Evolutionary conservation across 768 basidiomycete genomes (phyloP).

Genomic region (Ramaria sp.): DNA sequence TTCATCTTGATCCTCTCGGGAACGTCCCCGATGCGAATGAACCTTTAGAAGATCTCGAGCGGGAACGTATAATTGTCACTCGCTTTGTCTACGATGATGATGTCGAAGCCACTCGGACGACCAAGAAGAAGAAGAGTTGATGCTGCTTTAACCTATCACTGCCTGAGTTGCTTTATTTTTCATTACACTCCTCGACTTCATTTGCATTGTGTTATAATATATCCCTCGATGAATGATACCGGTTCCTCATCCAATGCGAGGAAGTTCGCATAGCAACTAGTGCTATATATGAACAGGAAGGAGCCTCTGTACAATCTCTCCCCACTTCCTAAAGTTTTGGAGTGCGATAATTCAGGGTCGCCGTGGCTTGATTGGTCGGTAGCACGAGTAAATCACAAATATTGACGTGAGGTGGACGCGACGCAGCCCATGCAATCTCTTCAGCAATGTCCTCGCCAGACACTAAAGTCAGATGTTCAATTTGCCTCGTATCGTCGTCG

Average conservation of each 20-base stretch:
- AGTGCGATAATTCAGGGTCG: conserved; percentile 2
- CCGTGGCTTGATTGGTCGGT: conserved; percentile 73
- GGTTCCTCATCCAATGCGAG: background rate
- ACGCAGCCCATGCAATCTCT: conserved; percentile 95
- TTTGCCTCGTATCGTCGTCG: background rate
- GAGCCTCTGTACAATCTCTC: background rate
- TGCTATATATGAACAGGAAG: background rate
- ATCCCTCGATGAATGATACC: background rate
- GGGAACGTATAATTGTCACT: conserved; percentile 62
- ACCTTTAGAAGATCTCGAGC: conserved; percentile 44
- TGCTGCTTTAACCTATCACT: background rate
- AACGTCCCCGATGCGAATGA: conserved; percentile 51
- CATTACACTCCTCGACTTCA: background rate
- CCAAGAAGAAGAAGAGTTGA: conserved; percentile 19
- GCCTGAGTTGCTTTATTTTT: background rate
- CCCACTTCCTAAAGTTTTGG: background rate
- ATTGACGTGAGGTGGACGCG: conserved; percentile 86
- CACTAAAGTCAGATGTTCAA: conserved; percentile 35
- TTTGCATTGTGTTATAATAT: background rate
- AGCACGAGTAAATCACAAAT: conserved; percentile 72
- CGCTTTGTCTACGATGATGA: conserved; percentile 62
- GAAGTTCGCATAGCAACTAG: background rate
- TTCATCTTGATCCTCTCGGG: conserved; percentile 59
- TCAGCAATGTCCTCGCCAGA: conserved; percentile 85
- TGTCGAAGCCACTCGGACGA: conserved; percentile 9